Percentiles rank a stretch among this genome's conserved stretches.
phyloP scores from a whole-genome alignment of 1,284 basidiomycete species.

The Melanopsichium pennsylvanicum region DNA sequence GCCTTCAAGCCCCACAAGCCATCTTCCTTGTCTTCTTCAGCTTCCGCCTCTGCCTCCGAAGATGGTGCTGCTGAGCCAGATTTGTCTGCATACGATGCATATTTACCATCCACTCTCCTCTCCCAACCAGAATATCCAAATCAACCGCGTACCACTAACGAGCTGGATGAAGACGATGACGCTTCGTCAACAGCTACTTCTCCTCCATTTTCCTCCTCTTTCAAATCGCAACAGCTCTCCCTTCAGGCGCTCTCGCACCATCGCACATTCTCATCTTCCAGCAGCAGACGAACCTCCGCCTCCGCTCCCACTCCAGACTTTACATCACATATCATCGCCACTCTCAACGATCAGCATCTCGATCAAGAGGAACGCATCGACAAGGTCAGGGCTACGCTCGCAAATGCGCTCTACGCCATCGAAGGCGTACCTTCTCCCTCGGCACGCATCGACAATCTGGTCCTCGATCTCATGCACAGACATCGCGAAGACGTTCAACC shows the following conservation, averaged over 20 bases:
- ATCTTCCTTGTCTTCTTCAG: constrained; percentile 46
- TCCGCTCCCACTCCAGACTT: constrained; percentile 22
- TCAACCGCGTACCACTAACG: background rate
- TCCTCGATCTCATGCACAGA: constrained; percentile 57
- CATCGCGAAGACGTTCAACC: constrained; percentile 55
- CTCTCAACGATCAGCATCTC: constrained; percentile 41
- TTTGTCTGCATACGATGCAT: constrained; percentile 13
- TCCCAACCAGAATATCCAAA: constrained; percentile 5
- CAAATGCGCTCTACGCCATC: constrained; percentile 30
- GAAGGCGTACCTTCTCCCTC: constrained; percentile 47
- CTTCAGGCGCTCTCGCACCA: constrained; percentile 38
- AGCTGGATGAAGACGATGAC: constrained; percentile 24
- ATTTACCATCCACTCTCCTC: constrained; percentile 18
- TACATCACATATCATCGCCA: constrained; percentile 38
- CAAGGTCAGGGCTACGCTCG: constrained; percentile 47
- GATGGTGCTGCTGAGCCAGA: constrained; percentile 31
- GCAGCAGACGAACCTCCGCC: constrained; percentile 32
- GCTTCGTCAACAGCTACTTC: constrained; percentile 31
- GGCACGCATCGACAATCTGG: constrained; percentile 51
- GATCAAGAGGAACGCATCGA: constrained; percentile 58
- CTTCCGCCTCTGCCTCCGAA: constrained; percentile 48
- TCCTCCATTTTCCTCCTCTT: constrained; percentile 43
- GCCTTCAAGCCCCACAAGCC: constrained; percentile 46
- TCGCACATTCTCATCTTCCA: constrained; percentile 24
- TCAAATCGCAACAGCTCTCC: constrained; percentile 47